phyloP scores from a whole-genome alignment of 2,329 filamentous ascomycete genomes.

The Neopestalotiopsis clavispora region DNA sequence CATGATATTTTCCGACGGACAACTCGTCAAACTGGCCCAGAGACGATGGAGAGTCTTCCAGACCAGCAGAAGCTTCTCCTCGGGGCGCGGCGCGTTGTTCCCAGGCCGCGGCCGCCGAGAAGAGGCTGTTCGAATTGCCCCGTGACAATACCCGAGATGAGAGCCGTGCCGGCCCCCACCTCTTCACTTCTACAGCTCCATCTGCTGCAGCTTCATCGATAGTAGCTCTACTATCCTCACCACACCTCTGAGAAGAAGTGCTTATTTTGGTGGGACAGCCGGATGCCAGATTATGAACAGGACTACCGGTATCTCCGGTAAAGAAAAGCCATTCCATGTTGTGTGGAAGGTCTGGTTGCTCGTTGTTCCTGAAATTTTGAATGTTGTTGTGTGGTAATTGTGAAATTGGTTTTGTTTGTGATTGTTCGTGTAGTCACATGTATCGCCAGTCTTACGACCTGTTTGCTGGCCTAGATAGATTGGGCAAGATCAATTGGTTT shows the following conservation, averaged over 20 bases:
- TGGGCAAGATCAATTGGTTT: neutral
- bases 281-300: neutral
- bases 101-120: neutral
- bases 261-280: neutral
- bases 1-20: conserved; percentile 6
- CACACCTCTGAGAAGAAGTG: neutral
- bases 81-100: neutral
- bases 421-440: too few species aligned
- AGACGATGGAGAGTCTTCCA: neutral
- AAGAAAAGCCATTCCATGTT: too few species aligned
- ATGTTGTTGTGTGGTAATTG: neutral
- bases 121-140: conserved; percentile 2
- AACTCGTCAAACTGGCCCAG: conserved; percentile 6
- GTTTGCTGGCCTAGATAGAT: neutral
- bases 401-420: neutral
- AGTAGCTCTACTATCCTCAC: neutral
- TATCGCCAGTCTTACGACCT: neutral
- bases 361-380: neutral
- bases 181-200: neutral
- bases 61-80: neutral
- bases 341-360: neutral
- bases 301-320: neutral
- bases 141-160: conserved; percentile 13
- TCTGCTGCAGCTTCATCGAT: conserved; percentile 1
- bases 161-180: neutral